A percentile compares a stretch with the other conserved stretches of the same genome.
phyloP scores from a whole-genome alignment of 768 basidiomycete genomes.

The Cystobasidium ongulense region DNA sequence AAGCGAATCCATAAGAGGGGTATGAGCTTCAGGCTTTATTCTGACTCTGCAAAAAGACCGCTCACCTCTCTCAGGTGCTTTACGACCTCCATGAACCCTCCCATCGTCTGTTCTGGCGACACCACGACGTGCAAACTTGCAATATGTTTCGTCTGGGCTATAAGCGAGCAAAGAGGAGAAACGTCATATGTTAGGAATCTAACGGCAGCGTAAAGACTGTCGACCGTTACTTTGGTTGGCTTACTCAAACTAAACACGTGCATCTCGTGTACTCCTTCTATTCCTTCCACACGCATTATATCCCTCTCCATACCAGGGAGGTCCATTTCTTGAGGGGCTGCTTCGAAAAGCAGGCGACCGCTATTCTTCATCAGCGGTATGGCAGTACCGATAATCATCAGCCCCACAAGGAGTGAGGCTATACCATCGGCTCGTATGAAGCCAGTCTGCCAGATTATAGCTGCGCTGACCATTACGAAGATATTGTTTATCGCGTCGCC shows the following conservation, averaged over 20 bases:
- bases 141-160: conserved; percentile 14
- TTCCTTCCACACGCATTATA: conserved; percentile 6
- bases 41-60: background rate
- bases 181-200: background rate
- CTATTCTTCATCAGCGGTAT: conserved; percentile 16
- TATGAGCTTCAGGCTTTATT: background rate
- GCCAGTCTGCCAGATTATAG: conserved; percentile 15
- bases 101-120: background rate
- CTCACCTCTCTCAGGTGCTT: background rate
- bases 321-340: conserved; percentile 26
- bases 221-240: background rate
- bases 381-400: conserved; percentile 30
- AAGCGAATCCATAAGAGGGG: background rate
- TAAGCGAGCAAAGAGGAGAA: background rate
- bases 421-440: conserved; percentile 7
- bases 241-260: conserved; percentile 12
- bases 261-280: conserved; percentile 26
- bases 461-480: conserved; percentile 25
- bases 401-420: conserved; percentile 16
- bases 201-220: too few species aligned
- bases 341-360: conserved; percentile 12
- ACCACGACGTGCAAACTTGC: conserved; percentile 8
- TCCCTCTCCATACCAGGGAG: conserved; percentile 28
- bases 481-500: conserved; percentile 32
- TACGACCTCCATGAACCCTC: background rate